Conservation (phyloP, 768 basidiomycete genomes). For the Naganishia antarctica region DNA sequence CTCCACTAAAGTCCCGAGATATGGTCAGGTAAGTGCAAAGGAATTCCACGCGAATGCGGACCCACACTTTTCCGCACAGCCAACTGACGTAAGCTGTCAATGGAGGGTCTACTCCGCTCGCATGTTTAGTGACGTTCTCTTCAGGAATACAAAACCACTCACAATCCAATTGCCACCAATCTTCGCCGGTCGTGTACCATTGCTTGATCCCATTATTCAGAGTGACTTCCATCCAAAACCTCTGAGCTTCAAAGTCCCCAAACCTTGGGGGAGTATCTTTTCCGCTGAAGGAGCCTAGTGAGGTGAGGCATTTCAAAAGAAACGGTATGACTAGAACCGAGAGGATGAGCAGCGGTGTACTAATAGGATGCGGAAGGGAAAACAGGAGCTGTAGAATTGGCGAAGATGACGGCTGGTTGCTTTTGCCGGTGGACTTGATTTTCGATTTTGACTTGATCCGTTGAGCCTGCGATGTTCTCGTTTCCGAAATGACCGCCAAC, state of each 20-base stretch:
- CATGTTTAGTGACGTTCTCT: not conserved
- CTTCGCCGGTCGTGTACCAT: slow-evolving; percentile 85
- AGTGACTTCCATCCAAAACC: slow-evolving; percentile 93
- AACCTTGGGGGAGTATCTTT: slow-evolving; percentile 70
- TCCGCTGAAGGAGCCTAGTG: slow-evolving; percentile 49
- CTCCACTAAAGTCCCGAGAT: slow-evolving; percentile 51
- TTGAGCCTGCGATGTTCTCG: not conserved
- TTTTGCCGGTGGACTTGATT: not conserved
- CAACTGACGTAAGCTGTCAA: slow-evolving; percentile 85
- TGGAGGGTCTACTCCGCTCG: slow-evolving; percentile 59
- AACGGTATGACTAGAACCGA: not conserved
- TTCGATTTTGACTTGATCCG: not conserved
- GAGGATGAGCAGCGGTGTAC: not conserved
- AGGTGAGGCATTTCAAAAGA: not conserved
- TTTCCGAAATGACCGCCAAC: slow-evolving; percentile 2
- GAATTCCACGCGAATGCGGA: slow-evolving; percentile 27
- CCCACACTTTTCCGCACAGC: slow-evolving; percentile 71
- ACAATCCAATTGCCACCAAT: slow-evolving; percentile 89
- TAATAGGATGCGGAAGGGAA: slow-evolving; percentile 1
- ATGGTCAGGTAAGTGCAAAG: slow-evolving; percentile 35
- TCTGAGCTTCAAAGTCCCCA: slow-evolving; percentile 88
- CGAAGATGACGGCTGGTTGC: not conserved
- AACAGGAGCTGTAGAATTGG: not conserved
- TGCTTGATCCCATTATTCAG: slow-evolving; percentile 58
- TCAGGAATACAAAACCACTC: slow-evolving; percentile 1